Evolutionary conservation across 1,139 yeast genomes (phyloP).

Genomic region (Yamadazyma songkhlaensis): DNA sequence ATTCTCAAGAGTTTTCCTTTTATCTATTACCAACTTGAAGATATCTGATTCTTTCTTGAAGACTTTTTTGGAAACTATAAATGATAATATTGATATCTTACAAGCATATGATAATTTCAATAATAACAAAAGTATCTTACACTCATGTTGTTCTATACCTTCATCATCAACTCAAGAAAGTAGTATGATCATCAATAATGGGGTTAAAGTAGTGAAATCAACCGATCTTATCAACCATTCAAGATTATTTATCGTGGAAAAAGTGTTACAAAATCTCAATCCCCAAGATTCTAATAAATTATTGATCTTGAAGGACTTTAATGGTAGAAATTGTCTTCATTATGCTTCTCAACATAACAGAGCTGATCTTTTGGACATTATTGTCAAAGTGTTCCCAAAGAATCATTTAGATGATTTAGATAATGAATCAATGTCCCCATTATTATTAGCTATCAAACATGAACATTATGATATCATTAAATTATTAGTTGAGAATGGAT

Average conservation of each 20-base stretch:
- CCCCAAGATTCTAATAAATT: constrained; percentile 20
- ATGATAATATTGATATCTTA: constrained; percentile 41
- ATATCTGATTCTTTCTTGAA: constrained; percentile 49
- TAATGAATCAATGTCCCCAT: constrained; percentile 76
- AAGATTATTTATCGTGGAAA: constrained; percentile 36
- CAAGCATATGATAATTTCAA: constrained; percentile 40
- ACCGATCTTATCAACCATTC: constrained; percentile 44
- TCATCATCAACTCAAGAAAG: constrained; percentile 30
- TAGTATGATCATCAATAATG: constrained; percentile 38
- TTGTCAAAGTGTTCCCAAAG: constrained; percentile 38
- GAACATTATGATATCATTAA: constrained; percentile 57
- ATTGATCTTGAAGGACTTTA: constrained; percentile 50
- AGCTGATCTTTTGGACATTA: constrained; percentile 48
- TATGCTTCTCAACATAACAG: constrained; percentile 78
- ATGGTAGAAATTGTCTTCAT: constrained; percentile 84
- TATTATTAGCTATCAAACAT: constrained; percentile 73
- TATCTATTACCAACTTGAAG: constrained; percentile 54
- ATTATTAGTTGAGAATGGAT: constrained; percentile 42
- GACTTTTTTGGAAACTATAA: constrained; percentile 42
- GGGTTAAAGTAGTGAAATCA: constrained; percentile 42
- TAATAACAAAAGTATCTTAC: constrained; percentile 39
- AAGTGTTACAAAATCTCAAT: constrained; percentile 26
- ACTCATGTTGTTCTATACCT: constrained; percentile 46
- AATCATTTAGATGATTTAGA: constrained; percentile 52
- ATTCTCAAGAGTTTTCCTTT: constrained; percentile 61